These are phyloP conservation scores for Chlorophyllum brunneum DNA, from an alignment of 768 basidiomycete species.

Conservation along the genomic window DNA sequence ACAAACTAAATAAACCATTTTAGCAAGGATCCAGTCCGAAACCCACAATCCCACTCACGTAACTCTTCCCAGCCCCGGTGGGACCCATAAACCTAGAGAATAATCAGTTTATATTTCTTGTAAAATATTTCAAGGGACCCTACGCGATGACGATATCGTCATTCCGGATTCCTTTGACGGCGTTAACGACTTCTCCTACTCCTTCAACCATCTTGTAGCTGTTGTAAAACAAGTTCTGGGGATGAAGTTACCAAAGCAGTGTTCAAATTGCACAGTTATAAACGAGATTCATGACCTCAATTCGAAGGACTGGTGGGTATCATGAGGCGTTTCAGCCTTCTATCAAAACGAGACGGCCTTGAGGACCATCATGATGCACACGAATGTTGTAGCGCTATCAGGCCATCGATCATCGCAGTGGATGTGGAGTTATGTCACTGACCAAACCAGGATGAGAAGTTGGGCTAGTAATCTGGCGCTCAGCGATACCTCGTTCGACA, in stretches of 20 bases:
- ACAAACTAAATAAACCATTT: conserved; percentile 19
- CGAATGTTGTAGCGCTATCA: not conserved
- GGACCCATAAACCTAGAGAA: conserved; percentile 22
- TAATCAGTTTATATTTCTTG: not conserved
- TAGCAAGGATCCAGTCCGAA: not conserved
- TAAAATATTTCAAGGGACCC: not conserved
- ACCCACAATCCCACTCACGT: conserved; percentile 11
- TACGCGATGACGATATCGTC: conserved; percentile 25
- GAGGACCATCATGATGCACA: not conserved
- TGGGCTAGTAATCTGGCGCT: not conserved
- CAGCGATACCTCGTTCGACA: not conserved
- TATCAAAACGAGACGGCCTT: not conserved
- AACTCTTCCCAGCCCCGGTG: conserved; percentile 23
- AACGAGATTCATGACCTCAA: not conserved
- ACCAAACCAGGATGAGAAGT: no score
- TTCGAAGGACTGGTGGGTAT: no score
- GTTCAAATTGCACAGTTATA: not conserved
- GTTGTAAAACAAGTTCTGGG: not conserved
- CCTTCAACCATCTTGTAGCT: not conserved
- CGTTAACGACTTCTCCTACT: not conserved
- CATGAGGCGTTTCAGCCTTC: not conserved
- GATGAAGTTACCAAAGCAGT: not conserved
- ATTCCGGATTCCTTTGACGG: conserved; percentile 8
- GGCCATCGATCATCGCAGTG: not conserved
- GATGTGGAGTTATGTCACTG: no score